phyloP scores from a whole-genome alignment of 2,329 filamentous ascomycete genomes.

The Gyromitra esculenta region DNA sequence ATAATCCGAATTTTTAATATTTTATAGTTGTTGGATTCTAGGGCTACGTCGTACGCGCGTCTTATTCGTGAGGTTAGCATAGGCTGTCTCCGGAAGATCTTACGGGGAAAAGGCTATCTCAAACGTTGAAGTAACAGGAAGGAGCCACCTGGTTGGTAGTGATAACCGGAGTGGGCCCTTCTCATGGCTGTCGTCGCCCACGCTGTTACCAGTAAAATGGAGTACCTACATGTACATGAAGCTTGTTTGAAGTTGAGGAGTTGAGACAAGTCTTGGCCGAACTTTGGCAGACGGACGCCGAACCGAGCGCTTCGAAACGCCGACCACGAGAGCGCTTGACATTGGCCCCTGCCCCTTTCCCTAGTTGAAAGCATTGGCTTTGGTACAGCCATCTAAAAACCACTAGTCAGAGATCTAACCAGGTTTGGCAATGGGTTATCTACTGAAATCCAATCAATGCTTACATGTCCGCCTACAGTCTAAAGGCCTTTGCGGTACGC shows the following conservation, averaged over 20 bases:
- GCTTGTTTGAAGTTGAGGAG: conserved; percentile 21
- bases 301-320: conserved; percentile 40
- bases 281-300: conserved; percentile 15
- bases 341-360: conserved; percentile 13
- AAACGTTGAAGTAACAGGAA: conserved; percentile 15
- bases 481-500: not conserved
- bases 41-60: not conserved
- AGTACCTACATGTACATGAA: too few species aligned
- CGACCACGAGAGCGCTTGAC: conserved; percentile 34
- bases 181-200: not conserved
- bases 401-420: conserved; percentile 13
- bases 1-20: not conserved
- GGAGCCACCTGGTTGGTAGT: conserved; percentile 9
- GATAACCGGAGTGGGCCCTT: not conserved
- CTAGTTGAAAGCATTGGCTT: not conserved
- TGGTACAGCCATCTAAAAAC: not conserved
- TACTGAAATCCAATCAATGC: conserved; percentile 8
- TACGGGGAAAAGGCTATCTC: conserved; percentile 5
- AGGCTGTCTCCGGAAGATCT: conserved; percentile 12
- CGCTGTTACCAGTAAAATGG: conserved; percentile 10
- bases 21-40: not conserved
- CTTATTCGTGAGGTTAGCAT: not conserved
- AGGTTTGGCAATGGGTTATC: not conserved
- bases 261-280: conserved; percentile 36
- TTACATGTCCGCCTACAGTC: not conserved